Conservation (phyloP, 2,329 filamentous ascomycete species). For the Pseudocercospora cruenta region DNA sequence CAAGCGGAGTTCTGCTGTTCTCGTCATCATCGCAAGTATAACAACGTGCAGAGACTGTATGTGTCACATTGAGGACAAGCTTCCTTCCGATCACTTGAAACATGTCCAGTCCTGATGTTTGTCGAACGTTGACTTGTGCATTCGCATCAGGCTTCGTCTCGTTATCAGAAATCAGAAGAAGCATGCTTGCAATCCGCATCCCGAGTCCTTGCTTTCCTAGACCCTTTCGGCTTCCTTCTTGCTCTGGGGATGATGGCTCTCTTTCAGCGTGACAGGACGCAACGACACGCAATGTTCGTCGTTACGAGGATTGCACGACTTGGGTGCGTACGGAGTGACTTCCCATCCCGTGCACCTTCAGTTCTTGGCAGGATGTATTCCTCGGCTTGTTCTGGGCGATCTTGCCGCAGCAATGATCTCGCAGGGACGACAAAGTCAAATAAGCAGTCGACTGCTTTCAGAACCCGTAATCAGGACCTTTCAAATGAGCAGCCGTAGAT, state of each 20-base stretch:
- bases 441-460: no score
- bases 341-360: no score
- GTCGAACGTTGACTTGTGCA: conserved; percentile 10
- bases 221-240: not conserved
- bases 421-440: no score
- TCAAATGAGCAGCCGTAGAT: no score
- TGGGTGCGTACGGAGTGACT: no score
- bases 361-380: no score
- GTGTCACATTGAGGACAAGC: conserved; percentile 6
- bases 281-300: no score
- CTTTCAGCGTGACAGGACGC: no score
- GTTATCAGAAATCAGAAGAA: not conserved
- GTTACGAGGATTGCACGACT: no score
- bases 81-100: conserved; percentile 12
- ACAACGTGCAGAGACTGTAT: conserved; percentile 2
- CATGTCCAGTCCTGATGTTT: conserved; percentile 15
- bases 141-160: not conserved
- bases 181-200: not conserved
- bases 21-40: not conserved
- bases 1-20: not conserved
- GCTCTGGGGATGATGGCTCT: not conserved
- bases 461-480: no score
- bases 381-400: no score
- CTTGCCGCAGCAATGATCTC: no score
- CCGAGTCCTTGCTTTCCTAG: conserved; percentile 13